Base-by-base conservation (phyloP, 139 green algal genomes). In the Chlamydomonas incerta region DNA sequence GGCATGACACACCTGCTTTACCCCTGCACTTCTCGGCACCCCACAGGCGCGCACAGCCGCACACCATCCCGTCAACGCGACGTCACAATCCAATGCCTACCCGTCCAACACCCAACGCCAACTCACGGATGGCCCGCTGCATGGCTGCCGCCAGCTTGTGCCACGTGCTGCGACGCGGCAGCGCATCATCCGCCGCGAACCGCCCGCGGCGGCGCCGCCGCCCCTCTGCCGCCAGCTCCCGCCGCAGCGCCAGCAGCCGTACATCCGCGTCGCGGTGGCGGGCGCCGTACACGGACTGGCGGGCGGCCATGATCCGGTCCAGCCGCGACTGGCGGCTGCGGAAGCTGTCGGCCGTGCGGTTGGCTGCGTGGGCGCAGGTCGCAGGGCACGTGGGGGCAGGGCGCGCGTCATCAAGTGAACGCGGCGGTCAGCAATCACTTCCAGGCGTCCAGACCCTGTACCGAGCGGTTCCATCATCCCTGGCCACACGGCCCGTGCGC, bases 181-280 rank as follows among this genome's bases (percentile, higher is more conserved):
- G 47, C 26, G 80, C 67, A 50, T 85, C 80, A 13, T 85, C 47
- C n/a, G 50, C 29, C 4, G 67, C 66, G 50, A 85, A 76, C 13
- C 80, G 28, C 31, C 80, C 80, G 23, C 80, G 80, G 31, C 80
- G 80, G 50, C 80, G 47, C 50, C 69, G 67, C 67, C 6, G 31
- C 28, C 80, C 80, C 80, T 34, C 80, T 47, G 47, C 80, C 80
- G 67, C 67, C 33, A 41, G 4, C 63, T 85, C 26, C 50, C 80
- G 47, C 31, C 80, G 80, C 15, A 85, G 23, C 52, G 63, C 63
- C 50, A 85, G 80, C 50, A 85, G 67, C 50, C 80, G 66, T n/a
- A 85, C 67, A 13, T 85, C 80, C 0, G 80, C 66, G 80, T 85
- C 80, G 10, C 80, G 80, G 50, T 77, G 41, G 34, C 50, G 50